Conservation (phyloP, 2,329 filamentous ascomycete species). For the Fusarium phyllophilum region DNA sequence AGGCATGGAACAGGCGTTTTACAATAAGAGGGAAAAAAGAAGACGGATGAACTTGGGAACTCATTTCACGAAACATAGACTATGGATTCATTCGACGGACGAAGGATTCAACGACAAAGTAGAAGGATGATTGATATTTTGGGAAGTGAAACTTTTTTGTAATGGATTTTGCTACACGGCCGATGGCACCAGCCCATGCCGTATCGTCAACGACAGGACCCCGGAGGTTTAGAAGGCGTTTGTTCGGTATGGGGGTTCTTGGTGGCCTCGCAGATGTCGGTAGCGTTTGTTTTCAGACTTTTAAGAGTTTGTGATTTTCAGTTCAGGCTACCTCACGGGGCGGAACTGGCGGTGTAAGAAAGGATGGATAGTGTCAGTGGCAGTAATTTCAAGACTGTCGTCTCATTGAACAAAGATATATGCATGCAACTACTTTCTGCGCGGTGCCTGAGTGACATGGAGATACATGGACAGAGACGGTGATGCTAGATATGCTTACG, state of each 20-base stretch:
- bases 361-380: conserved; percentile 22
- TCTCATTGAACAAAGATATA: conserved; percentile 23
- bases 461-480: neutral
- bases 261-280: conserved; percentile 15
- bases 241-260: conserved; percentile 3
- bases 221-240: conserved; percentile 25
- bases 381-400: conserved; percentile 32
- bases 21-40: conserved; percentile 32
- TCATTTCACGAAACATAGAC: conserved; percentile 39
- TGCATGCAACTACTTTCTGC: neutral
- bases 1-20: conserved; percentile 40
- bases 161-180: conserved; percentile 33
- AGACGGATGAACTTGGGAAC: conserved; percentile 30
- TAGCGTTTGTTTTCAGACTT: conserved; percentile 29
- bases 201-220: conserved; percentile 20
- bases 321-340: conserved; percentile 41
- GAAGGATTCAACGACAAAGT: conserved; percentile 30
- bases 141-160: conserved; percentile 23
- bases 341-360: conserved; percentile 41
- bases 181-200: conserved; percentile 8
- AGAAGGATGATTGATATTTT: conserved; percentile 25
- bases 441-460: conserved; percentile 3
- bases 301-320: conserved; percentile 14
- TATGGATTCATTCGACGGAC: conserved; percentile 33
- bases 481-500: neutral